Percentiles rank a stretch among this genome's conserved stretches.
phyloP scores from a whole-genome alignment of 208 protist species.

The Phytomonas francai region DNA sequence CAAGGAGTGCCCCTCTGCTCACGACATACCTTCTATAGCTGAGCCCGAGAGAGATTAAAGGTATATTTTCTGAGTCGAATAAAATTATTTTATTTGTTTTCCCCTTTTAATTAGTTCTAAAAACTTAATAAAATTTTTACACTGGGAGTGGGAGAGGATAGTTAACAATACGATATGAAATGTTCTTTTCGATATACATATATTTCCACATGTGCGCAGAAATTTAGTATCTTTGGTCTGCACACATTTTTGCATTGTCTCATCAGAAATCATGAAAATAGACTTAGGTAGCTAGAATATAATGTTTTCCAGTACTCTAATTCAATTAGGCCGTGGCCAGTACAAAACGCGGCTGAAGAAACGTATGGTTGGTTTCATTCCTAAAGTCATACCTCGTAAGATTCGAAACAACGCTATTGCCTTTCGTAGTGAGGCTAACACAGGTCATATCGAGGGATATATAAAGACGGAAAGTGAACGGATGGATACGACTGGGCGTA shows the following conservation, averaged over 20 bases:
- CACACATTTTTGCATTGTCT: neutral
- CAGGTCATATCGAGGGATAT: constrained; percentile 75
- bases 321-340: constrained; percentile 53
- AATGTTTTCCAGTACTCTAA: constrained; percentile 32
- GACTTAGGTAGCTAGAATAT: neutral
- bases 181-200: neutral
- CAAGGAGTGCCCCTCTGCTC: neutral
- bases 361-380: constrained; percentile 83
- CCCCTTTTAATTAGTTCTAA: neutral
- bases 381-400: constrained; percentile 75
- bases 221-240: neutral
- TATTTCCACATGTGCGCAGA: neutral
- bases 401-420: constrained; percentile 78
- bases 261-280: constrained; percentile 1
- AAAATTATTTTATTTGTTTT: neutral
- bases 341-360: constrained; percentile 87
- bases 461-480: constrained; percentile 73
- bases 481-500: constrained; percentile 71
- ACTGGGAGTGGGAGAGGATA: neutral
- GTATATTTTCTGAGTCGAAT: neutral
- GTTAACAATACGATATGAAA: neutral
- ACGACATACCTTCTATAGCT: neutral
- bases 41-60: neutral
- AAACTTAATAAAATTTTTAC: neutral
- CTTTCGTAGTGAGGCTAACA: constrained; percentile 79